phyloP scores from a whole-genome alignment of 331 rosid species.

The Malus hybrid region DNA sequence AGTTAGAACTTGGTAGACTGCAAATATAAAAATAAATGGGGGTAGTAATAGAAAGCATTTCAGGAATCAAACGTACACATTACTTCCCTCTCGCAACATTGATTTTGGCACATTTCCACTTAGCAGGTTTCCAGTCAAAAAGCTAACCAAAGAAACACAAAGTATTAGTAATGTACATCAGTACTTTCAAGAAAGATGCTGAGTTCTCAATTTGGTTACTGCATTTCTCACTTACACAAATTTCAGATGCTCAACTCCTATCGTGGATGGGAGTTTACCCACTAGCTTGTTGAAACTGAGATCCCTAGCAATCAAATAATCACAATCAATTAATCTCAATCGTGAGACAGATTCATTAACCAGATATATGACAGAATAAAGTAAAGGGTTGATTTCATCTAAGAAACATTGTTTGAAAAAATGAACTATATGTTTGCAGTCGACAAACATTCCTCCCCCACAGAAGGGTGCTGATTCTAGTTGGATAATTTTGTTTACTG shows the following conservation, averaged over 20 bases:
- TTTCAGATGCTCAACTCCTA: slow-evolving; percentile 21
- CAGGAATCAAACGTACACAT: slow-evolving; percentile 43
- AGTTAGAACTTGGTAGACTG: background rate
- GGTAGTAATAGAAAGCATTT: background rate
- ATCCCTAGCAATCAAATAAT: slow-evolving; percentile 44
- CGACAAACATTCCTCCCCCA: background rate
- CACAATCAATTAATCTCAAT: background rate
- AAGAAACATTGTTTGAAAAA: background rate
- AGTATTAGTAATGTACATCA: slow-evolving; percentile 2
- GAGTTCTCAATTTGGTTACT: background rate
- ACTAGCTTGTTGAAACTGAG: slow-evolving; percentile 71
- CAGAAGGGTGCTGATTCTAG: background rate
- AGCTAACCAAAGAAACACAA: slow-evolving; percentile 34
- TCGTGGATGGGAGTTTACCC: slow-evolving; percentile 53
- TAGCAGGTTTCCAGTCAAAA: slow-evolving; percentile 56
- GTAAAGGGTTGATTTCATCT: background rate
- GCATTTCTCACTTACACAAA: slow-evolving; percentile 43
- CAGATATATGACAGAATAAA: background rate
- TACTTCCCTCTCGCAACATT: slow-evolving; percentile 55
- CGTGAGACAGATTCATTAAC: background rate
- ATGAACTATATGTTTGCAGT: background rate
- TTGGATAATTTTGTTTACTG: background rate
- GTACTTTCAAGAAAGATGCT: background rate
- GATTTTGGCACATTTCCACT: slow-evolving; percentile 56
- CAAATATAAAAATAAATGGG: background rate